These are phyloP conservation scores for Hericium coralloides DNA, from an alignment of 768 basidiomycete species.

Conservation along the genomic window DNA sequence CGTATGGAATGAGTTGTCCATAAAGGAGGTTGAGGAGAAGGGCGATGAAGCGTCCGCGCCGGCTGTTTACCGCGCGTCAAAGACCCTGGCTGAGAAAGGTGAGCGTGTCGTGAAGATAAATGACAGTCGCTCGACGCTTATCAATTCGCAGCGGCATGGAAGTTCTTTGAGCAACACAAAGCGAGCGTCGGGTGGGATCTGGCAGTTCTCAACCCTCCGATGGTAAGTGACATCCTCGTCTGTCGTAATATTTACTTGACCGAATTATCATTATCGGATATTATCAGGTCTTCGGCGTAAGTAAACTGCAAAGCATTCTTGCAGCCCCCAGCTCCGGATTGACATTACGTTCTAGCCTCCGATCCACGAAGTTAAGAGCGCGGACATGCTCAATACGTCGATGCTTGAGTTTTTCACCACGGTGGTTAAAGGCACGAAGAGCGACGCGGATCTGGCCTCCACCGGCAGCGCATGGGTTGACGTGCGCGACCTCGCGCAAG, in stretches of 20 bases:
- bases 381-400: background rate
- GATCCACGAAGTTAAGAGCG: background rate
- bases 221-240: slow-evolving; percentile 11
- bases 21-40: slow-evolving; percentile 21
- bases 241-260: background rate
- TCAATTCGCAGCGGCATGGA: slow-evolving; percentile 22
- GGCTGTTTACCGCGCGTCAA: slow-evolving; percentile 23
- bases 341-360: background rate
- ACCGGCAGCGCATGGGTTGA: background rate
- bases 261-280: background rate
- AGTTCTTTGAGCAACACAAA: slow-evolving; percentile 20
- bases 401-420: background rate
- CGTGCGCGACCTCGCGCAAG: background rate
- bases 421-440: background rate
- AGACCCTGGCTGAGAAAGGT: slow-evolving; percentile 27
- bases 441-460: background rate
- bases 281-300: background rate
- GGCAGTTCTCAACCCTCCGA: slow-evolving; percentile 26
- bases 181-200: slow-evolving; percentile 23
- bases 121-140: background rate
- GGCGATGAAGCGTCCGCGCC: slow-evolving; percentile 17
- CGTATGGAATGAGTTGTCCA: slow-evolving; percentile 25
- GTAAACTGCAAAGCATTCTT: background rate
- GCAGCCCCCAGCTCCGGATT: background rate
- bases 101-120: slow-evolving; percentile 7